Percentiles rank a stretch among this genome's conserved stretches.
phyloP scores from a whole-genome alignment of 2,329 filamentous ascomycete genomes.

The Pyrenochaeta sp. region DNA sequence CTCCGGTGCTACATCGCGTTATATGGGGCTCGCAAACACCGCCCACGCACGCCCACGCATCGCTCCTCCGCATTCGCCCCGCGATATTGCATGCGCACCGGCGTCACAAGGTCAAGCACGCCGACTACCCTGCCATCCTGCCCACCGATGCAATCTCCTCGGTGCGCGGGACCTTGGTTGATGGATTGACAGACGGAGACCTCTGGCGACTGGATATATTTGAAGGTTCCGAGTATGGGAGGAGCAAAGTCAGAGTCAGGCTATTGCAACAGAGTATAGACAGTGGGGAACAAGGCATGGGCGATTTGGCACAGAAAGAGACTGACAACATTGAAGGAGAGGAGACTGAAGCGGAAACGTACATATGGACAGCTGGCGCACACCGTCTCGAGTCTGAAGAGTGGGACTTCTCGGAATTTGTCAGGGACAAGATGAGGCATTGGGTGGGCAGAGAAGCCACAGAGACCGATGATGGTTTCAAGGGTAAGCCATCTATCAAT shows the following conservation, averaged over 20 bases:
- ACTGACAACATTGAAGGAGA: constrained; percentile 44
- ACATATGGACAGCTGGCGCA: constrained; percentile 60
- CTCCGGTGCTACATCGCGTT: constrained; percentile 84
- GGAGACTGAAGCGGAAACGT: constrained; percentile 56
- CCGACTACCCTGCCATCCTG: constrained; percentile 84
- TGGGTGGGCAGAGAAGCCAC: constrained; percentile 60
- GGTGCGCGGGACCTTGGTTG: constrained; percentile 78
- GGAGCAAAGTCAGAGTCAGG: constrained; percentile 58
- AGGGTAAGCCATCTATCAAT: constrained; percentile 49
- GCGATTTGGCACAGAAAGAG: constrained; percentile 32
- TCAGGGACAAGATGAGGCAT: constrained; percentile 72
- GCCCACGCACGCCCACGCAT: constrained; percentile 58
- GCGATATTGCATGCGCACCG: constrained; percentile 79
- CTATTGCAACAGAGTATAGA: constrained; percentile 42
- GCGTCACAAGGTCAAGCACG: constrained; percentile 72
- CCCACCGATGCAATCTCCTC: constrained; percentile 42
- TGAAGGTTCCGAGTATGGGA: constrained; percentile 78
- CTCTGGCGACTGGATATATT: constrained; percentile 80
- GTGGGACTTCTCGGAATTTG: constrained; percentile 90
- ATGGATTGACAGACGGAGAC: constrained; percentile 80
- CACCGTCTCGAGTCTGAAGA: constrained; percentile 72
- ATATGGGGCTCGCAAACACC: constrained; percentile 70
- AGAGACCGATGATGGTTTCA: constrained; percentile 57
- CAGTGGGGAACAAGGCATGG: constrained; percentile 22
- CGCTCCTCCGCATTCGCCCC: constrained; percentile 71